Evolutionary conservation across 345 rosid genomes (phyloP).

Genomic region (Trapa incisa): DNA sequence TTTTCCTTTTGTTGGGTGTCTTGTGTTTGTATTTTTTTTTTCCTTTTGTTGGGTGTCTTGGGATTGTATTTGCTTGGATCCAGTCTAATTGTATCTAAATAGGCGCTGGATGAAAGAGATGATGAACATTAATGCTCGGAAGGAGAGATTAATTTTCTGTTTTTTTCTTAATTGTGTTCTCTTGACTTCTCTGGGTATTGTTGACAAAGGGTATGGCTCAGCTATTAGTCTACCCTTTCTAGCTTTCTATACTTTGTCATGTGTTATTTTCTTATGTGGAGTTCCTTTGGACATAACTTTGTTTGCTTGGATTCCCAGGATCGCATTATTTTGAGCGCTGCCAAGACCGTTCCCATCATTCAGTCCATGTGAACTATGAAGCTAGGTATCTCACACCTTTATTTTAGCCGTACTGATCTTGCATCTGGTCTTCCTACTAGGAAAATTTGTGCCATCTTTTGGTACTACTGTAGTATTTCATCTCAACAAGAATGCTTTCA

Average conservation of each 20-base stretch:
- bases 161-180: too few species aligned
- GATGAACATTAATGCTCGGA: too few species aligned
- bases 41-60: neutral
- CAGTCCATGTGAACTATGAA: constrained; percentile 39
- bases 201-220: too few species aligned
- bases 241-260: too few species aligned
- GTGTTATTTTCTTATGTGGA: too few species aligned
- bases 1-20: too few species aligned
- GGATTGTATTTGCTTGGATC: constrained; percentile 2
- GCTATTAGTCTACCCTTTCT: too few species aligned
- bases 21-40: too few species aligned
- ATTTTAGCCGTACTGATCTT: too few species aligned
- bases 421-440: too few species aligned
- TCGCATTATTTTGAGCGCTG: neutral
- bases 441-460: neutral
- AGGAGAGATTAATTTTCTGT: too few species aligned
- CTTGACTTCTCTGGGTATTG: neutral
- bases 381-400: constrained; percentile 30
- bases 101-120: too few species aligned
- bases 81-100: constrained; percentile 8
- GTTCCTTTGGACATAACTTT: neutral
- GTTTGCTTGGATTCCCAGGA: neutral
- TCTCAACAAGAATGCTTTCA: neutral
- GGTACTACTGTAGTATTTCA: neutral
- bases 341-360: neutral